phyloP scores from a whole-genome alignment of 345 rosid species.

The Camelina neglecta region DNA sequence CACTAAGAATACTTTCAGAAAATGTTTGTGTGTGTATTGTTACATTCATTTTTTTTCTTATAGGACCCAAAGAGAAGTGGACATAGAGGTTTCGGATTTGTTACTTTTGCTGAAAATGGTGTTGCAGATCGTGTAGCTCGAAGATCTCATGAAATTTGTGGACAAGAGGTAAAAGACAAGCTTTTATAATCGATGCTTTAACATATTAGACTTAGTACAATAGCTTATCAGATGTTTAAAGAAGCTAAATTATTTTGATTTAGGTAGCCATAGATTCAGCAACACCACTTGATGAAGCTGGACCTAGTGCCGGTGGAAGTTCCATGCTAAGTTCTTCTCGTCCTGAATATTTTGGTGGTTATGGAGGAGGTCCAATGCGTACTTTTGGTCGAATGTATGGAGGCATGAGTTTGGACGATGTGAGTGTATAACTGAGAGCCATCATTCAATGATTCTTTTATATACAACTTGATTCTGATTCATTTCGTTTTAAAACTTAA shows the following conservation, averaged over 20 bases:
- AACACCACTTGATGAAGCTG: constrained; percentile 85
- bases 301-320: constrained; percentile 59
- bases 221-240: not conserved
- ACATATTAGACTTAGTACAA: not conserved
- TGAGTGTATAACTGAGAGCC: constrained; percentile 39
- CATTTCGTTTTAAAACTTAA: not conserved
- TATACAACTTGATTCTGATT: not conserved
- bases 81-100: constrained; percentile 97
- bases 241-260: constrained; percentile 22
- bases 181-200: not conserved
- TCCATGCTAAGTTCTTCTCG: constrained; percentile 52
- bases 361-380: constrained; percentile 92
- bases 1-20: not conserved
- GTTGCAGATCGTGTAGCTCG: constrained; percentile 93
- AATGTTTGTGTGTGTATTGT: not conserved
- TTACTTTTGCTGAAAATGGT: constrained; percentile 92
- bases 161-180: constrained; percentile 73
- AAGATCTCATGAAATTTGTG: constrained; percentile 94
- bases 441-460: not conserved
- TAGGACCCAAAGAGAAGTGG: constrained; percentile 95
- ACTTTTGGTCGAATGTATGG: constrained; percentile 82
- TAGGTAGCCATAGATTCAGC: constrained; percentile 99
- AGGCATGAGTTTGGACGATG: constrained; percentile 71
- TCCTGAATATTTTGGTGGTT: constrained; percentile 70
- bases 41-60: constrained; percentile 22